Percentiles rank a stretch among this genome's conserved stretches.
Evolutionary conservation across 1,284 basidiomycete species (phyloP).

Genomic region (Chalciporus sp.): DNA sequence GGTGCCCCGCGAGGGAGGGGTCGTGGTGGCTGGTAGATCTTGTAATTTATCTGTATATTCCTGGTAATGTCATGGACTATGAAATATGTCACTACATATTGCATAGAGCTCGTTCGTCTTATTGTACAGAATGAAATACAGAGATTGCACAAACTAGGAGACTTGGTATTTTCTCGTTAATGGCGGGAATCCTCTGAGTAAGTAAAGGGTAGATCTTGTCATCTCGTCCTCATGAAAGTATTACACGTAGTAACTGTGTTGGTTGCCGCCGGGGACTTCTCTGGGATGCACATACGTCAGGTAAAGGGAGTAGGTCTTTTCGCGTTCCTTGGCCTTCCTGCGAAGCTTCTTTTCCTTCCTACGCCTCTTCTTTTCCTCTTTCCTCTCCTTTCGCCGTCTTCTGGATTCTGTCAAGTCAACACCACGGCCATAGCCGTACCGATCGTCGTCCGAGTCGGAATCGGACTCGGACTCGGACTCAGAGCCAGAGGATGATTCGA

Average conservation of each 20-base stretch:
- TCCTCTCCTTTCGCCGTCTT: slow-evolving; percentile 51
- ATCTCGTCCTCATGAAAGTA: background rate
- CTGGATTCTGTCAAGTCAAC: slow-evolving; percentile 49
- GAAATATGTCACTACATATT: background rate
- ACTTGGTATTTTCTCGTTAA: slow-evolving; percentile 3
- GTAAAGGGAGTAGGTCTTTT: slow-evolving; percentile 64
- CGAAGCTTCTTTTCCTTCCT: slow-evolving; percentile 64
- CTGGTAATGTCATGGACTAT: slow-evolving; percentile 9
- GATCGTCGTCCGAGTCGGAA: slow-evolving; percentile 44
- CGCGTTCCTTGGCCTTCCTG: slow-evolving; percentile 57
- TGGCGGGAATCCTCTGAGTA: background rate
- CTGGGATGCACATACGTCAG: slow-evolving; percentile 51
- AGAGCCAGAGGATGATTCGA: slow-evolving; percentile 41
- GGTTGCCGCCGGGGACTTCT: slow-evolving; percentile 22
- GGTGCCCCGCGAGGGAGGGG: slow-evolving; percentile 40
- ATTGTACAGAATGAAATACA: slow-evolving; percentile 23
- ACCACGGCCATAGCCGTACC: slow-evolving; percentile 41
- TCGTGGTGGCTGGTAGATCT: slow-evolving; percentile 40
- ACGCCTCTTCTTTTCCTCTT: slow-evolving; percentile 58
- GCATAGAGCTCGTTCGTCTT: slow-evolving; percentile 12
- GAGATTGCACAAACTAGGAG: slow-evolving; percentile 2
- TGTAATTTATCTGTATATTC: slow-evolving; percentile 38
- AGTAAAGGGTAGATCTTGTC: background rate
- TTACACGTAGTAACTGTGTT: slow-evolving; percentile 32
- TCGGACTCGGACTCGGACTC: slow-evolving; percentile 41